phyloP scores from a whole-genome alignment of 805 yeast genomes.

The Pichia pseudocactophila region DNA sequence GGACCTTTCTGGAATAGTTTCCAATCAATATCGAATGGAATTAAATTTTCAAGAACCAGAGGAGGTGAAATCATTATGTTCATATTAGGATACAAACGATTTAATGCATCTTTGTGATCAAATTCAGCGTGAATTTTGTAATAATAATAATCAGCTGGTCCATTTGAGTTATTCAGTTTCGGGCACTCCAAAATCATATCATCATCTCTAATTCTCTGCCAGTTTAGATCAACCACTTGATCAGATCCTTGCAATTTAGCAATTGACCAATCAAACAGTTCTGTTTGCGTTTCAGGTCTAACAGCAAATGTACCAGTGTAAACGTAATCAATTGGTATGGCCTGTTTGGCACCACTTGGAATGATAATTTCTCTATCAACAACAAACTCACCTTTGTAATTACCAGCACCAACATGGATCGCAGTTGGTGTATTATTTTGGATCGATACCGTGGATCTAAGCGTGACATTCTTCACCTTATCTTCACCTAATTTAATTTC shows the following conservation, averaged over 20 bases:
- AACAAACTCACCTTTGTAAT: conserved; percentile 24
- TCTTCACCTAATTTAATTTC: conserved; percentile 64
- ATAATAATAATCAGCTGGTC: conserved; percentile 33
- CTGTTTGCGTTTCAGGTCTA: conserved; percentile 46
- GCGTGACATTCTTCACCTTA: conserved; percentile 67
- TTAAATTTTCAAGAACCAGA: conserved; percentile 67
- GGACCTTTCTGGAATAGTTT: conserved; percentile 68
- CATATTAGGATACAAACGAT: conserved; percentile 79
- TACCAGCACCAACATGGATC: conserved; percentile 35
- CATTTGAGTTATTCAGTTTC: conserved; percentile 17
- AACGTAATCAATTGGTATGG: conserved; percentile 69
- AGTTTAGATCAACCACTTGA: conserved; percentile 31
- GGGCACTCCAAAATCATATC: conserved; percentile 56
- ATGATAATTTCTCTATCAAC: conserved; percentile 32
- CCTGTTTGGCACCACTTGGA: conserved; percentile 45
- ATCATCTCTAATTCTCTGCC: conserved; percentile 50
- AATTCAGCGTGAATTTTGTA: conserved; percentile 66
- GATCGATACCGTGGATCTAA: conserved; percentile 67
- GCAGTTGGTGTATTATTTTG: conserved; percentile 59
- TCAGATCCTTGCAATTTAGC: conserved; percentile 27
- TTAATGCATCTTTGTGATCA: conserved; percentile 59
- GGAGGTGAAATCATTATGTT: conserved; percentile 74
- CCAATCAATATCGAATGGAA: conserved; percentile 76
- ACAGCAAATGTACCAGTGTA: conserved; percentile 49
- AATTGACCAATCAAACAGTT: conserved; percentile 60